These are phyloP conservation scores for Colletotrichum magnum DNA, from an alignment of 2,329 filamentous ascomycete genomes.

Conservation along the genomic window DNA sequence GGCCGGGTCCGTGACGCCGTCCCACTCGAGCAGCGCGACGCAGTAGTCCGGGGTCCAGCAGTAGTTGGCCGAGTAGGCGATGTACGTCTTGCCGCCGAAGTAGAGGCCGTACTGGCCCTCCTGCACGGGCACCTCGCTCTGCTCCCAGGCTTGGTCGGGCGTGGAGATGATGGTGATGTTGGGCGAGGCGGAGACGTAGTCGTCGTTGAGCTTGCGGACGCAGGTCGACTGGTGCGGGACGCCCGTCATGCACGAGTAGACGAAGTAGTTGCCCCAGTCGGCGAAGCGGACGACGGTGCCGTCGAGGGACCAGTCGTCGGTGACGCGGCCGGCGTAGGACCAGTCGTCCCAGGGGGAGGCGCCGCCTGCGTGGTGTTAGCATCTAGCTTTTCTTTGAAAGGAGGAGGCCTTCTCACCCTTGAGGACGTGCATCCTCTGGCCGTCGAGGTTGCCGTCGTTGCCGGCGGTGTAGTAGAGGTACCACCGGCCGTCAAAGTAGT, in stretches of 20 bases:
- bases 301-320: constrained; percentile 67
- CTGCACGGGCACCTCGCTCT: constrained; percentile 64
- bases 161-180: constrained; percentile 63
- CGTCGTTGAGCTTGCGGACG: constrained; percentile 54
- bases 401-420: constrained; percentile 54
- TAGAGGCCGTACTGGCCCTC: constrained; percentile 70
- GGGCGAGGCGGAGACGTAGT: constrained; percentile 59
- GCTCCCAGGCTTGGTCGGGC: constrained; percentile 67
- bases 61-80: constrained; percentile 68
- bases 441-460: constrained; percentile 58
- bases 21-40: constrained; percentile 67
- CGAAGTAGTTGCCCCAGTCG: constrained; percentile 63
- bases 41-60: constrained; percentile 70
- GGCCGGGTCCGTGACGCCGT: constrained; percentile 63
- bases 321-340: constrained; percentile 63
- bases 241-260: constrained; percentile 67
- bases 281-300: constrained; percentile 65
- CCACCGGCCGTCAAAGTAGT: constrained; percentile 63
- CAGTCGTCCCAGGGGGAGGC: constrained; percentile 65
- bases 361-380: constrained; percentile 55
- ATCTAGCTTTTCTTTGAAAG: not conserved
- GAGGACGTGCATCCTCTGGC: constrained; percentile 66
- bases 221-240: constrained; percentile 55
- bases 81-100: constrained; percentile 64
- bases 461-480: constrained; percentile 72